Conservation (phyloP, 495 filamentous ascomycete species). For the Xylaria sp. region DNA sequence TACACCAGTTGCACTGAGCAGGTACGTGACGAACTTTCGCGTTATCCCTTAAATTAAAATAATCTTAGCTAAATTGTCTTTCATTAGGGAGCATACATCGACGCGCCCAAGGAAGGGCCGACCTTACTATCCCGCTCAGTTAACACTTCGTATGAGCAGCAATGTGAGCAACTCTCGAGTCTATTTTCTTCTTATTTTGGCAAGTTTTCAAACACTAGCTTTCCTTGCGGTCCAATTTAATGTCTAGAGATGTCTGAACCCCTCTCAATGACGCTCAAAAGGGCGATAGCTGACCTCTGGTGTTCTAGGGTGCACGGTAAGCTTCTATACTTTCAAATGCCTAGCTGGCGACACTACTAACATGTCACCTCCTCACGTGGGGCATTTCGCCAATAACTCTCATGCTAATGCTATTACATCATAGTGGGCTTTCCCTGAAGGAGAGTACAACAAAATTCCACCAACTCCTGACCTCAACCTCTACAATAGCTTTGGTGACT, state of each 20-base stretch:
- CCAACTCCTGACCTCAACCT: slow-evolving; percentile 44
- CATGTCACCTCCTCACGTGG: not conserved
- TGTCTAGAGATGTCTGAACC: too few relatives aligned
- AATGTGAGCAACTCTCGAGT: slow-evolving; percentile 32
- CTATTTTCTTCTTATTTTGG: too few relatives aligned
- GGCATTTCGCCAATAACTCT: not conserved
- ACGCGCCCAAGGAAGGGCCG: slow-evolving; percentile 48
- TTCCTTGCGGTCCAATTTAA: too few relatives aligned
- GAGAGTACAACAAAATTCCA: slow-evolving; percentile 52
- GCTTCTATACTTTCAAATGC: not conserved
- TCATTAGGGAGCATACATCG: slow-evolving; percentile 52
- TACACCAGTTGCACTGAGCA: slow-evolving; percentile 57
- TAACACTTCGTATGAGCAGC: slow-evolving; percentile 56
- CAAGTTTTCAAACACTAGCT: too few relatives aligned
- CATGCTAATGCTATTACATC: not conserved
- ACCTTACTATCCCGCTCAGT: slow-evolving; percentile 51
- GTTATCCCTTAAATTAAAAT: not conserved
- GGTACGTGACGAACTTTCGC: slow-evolving; percentile 15
- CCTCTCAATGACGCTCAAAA: too few relatives aligned
- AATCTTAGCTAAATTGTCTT: not conserved
- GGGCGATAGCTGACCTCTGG: too few relatives aligned
- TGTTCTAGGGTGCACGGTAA: slow-evolving; percentile 43
- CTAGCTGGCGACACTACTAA: too few relatives aligned
- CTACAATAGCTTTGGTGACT: slow-evolving; percentile 54
- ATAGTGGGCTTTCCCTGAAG: slow-evolving; percentile 53